Evolutionary conservation across 176 grass and related monocot species (phyloP).

Genomic region (Saccharum officinarum): DNA sequence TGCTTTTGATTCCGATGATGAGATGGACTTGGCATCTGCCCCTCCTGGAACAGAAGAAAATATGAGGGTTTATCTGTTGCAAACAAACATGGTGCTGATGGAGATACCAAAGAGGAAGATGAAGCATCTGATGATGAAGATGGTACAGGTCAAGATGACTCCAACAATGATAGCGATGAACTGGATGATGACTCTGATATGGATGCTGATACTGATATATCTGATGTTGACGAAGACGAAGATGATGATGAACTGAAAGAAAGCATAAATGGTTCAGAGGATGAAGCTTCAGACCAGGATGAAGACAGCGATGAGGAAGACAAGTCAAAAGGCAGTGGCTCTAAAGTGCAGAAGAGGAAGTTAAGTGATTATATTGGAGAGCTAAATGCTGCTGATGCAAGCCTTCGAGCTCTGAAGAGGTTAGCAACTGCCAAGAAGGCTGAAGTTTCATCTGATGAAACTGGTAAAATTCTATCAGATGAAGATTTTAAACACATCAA

Average conservation of each 20-base stretch:
- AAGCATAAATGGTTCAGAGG: conserved; percentile 8
- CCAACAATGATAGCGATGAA: conserved; percentile 32
- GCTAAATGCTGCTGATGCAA: conserved; percentile 75
- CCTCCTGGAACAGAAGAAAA: conserved; percentile 22
- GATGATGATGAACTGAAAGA: conserved; percentile 23
- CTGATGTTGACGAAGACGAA: conserved; percentile 37
- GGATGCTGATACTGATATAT: conserved; percentile 39
- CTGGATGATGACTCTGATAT: conserved; percentile 44
- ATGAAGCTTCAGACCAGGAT: conserved; percentile 30
- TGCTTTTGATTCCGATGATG: conserved; percentile 48
- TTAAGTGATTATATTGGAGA: conserved; percentile 60
- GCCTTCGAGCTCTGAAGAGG: conserved; percentile 81
- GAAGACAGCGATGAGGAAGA: no score
- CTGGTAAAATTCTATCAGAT: conserved; percentile 77
- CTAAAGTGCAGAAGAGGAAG: conserved; percentile 63
- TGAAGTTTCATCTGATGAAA: conserved; percentile 44
- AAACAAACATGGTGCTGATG: conserved; percentile 32
- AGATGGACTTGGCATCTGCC: conserved; percentile 24
- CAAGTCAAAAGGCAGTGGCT: conserved; percentile 26
- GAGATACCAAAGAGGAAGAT: conserved; percentile 30
- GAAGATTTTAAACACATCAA: conserved; percentile 91
- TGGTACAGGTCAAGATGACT: conserved; percentile 27
- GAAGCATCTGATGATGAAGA: conserved; percentile 45
- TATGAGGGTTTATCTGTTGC: conserved; percentile 2
- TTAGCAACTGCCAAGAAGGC: conserved; percentile 53